Conservation (phyloP, 2,329 filamentous ascomycete genomes). For the Aspergillus sp. region DNA sequence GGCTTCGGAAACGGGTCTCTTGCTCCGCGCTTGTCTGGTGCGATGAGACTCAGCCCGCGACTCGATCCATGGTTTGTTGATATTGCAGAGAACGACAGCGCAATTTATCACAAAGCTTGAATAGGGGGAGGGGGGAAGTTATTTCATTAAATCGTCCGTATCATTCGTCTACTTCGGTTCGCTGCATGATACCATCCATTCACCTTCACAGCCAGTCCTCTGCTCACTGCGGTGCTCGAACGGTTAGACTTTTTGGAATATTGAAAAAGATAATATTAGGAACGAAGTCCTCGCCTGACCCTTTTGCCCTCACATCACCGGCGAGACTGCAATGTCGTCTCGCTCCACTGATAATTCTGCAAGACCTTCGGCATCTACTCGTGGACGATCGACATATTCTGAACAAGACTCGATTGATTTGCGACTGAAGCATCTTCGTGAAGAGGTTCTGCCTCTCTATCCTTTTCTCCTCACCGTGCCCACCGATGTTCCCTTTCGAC, state of each 20-base stretch:
- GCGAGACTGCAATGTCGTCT: slow-evolving; percentile 40
- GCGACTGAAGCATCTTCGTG: slow-evolving; percentile 41
- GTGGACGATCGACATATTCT: slow-evolving; percentile 19
- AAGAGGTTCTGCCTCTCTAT: slow-evolving; percentile 44
- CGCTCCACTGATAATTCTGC: slow-evolving; percentile 27
- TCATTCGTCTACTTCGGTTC: background rate
- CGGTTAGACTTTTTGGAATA: background rate
- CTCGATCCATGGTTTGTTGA: background rate
- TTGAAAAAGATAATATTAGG: background rate
- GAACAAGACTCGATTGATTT: slow-evolving; percentile 34
- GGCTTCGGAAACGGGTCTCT: background rate
- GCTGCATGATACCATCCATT: background rate
- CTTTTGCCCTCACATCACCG: slow-evolving; percentile 7
- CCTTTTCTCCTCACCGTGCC: slow-evolving; percentile 50
- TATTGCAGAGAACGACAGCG: background rate
- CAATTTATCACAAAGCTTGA: slow-evolving; percentile 1
- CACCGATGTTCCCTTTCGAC: slow-evolving; percentile 47
- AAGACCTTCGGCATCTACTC: slow-evolving; percentile 24
- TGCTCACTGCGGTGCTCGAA: background rate
- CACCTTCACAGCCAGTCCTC: background rate
- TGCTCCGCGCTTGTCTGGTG: slow-evolving; percentile 9
- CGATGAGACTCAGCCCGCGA: slow-evolving; percentile 1
- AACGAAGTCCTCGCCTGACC: background rate
- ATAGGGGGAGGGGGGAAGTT: slow-evolving; percentile 12
- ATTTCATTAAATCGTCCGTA: background rate